Evolutionary conservation across 352 stramenopile genomes (phyloP).

Genomic region (Phytophthora pseudosyringae): DNA sequence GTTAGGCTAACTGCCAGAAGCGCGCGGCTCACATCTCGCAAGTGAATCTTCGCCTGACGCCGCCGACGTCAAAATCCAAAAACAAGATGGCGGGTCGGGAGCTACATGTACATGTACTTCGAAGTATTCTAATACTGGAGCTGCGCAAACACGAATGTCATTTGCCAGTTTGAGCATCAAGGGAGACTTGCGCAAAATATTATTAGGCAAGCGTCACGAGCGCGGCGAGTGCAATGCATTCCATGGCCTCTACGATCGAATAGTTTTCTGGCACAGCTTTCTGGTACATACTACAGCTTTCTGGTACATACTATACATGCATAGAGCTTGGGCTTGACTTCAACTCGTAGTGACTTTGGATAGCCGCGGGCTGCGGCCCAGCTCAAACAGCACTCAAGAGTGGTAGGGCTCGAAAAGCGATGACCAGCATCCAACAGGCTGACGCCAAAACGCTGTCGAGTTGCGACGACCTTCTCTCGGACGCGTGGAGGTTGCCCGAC

Average conservation of each 20-base stretch:
- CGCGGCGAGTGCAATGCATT: not conserved
- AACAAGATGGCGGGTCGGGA: not conserved
- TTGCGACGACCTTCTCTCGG: not conserved
- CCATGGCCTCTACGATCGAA: not conserved
- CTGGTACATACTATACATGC: no score
- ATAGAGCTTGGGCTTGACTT: slow-evolving; percentile 26
- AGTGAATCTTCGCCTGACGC: slow-evolving; percentile 10
- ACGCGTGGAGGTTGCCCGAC: not conserved
- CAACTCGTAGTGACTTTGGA: slow-evolving; percentile 34
- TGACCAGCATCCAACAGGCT: slow-evolving; percentile 18
- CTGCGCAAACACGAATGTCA: not conserved
- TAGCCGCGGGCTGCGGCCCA: slow-evolving; percentile 15
- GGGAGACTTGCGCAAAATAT: slow-evolving; percentile 18
- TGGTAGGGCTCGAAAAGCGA: slow-evolving; percentile 6
- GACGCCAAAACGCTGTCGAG: slow-evolving; percentile 1
- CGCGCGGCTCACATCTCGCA: not conserved
- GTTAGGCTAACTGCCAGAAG: no score
- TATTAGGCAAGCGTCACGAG: slow-evolving; percentile 2
- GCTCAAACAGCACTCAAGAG: slow-evolving; percentile 9
- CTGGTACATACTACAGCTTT: no score
- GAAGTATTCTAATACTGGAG: not conserved
- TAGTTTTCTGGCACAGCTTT: no score
- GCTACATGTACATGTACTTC: no score
- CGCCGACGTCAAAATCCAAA: slow-evolving; percentile 7
- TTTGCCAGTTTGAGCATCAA: not conserved